Evolutionary conservation across 371 early-diverging fungal species (phyloP), one percentile per base, ranked within the genome.

Genomic region (Saksenaea vasiformis): DNA sequence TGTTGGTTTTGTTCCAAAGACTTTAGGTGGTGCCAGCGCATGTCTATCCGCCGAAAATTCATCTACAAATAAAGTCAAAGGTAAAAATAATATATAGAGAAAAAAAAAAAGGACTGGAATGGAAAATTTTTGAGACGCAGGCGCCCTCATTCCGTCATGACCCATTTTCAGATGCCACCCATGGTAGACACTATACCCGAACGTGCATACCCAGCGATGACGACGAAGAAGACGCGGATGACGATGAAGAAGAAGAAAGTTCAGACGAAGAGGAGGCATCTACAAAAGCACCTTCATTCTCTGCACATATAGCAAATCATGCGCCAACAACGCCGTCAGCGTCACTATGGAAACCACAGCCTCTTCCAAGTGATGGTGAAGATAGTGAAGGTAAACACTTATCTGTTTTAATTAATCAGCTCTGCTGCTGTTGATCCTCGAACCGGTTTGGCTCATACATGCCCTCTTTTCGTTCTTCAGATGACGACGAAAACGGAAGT

Each of bases 141-240:
- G 51, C 51, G 51, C 51, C 24, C 51, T 47, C 10, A 47, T 47
- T 22, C 44, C 22, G n/a, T 47, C 10, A 22, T 22, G n/a, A 26
- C 51, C 51, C 22, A 47, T 39, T 31, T n/a, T 47, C 51, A 47
- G 51, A 47, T 10, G 19, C 65, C 5, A 66, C 57, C 24, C 58
- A 56, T 38, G 68, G 60, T 53, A 69, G 63, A 41, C 63, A 56
- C 39, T 70, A 74, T 41, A 79, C 74, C 38, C 58, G 69, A 27
- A 72, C 65, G 39, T 72, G 70, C 43, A 60, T 79, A n/a, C 77
- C 79, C 2, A 79, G 79, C 34, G 79, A 79, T 60, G 76, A 76
- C 54, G 79, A 79, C 59, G 72, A 72, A 14, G 71, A 70, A 1
- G 61, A 60, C 3, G 61, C 34, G 53, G 61, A 60, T 47, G 64